Percentiles rank a stretch among this genome's conserved stretches.
Evolutionary conservation across 331 rosid genomes (phyloP).

Genomic region (Quercus phellos): DNA sequence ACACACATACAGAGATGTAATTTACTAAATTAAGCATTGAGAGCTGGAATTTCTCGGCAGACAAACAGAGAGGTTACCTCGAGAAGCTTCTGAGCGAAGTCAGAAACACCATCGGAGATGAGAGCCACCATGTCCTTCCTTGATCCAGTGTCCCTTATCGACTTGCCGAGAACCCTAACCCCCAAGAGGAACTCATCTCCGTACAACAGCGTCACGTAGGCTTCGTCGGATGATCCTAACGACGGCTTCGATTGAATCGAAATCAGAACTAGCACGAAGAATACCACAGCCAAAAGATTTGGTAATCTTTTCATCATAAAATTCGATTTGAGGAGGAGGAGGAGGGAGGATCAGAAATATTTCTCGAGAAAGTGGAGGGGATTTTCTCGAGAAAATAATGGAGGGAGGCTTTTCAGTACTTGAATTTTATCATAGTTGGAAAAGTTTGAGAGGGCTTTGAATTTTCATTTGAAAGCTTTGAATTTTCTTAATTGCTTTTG

Average conservation of each 20-base stretch:
- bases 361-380: slow-evolving; percentile 22
- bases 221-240: slow-evolving; percentile 51
- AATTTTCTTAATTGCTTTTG: too few relatives aligned
- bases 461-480: not conserved
- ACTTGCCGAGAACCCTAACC: slow-evolving; percentile 91
- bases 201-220: slow-evolving; percentile 86
- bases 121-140: slow-evolving; percentile 83
- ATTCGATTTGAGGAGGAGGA: too few relatives aligned
- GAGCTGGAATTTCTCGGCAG: not conserved
- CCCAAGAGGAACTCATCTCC: slow-evolving; percentile 97
- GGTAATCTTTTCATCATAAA: slow-evolving; percentile 31
- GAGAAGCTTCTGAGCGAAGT: slow-evolving; percentile 71
- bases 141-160: slow-evolving; percentile 84
- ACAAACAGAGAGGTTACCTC: slow-evolving; percentile 32
- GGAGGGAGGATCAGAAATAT: not conserved
- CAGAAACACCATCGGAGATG: slow-evolving; percentile 93
- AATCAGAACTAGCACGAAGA: slow-evolving; percentile 28
- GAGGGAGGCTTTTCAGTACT: not conserved
- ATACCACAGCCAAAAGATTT: slow-evolving; percentile 3
- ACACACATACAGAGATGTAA: not conserved
- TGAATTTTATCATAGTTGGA: not conserved
- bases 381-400: slow-evolving; percentile 27
- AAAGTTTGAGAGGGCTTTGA: slow-evolving; percentile 27
- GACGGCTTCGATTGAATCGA: slow-evolving; percentile 33
- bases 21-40: not conserved